Conservation (phyloP, 1,284 basidiomycete species). For the Afroboletus lepidellus region DNA sequence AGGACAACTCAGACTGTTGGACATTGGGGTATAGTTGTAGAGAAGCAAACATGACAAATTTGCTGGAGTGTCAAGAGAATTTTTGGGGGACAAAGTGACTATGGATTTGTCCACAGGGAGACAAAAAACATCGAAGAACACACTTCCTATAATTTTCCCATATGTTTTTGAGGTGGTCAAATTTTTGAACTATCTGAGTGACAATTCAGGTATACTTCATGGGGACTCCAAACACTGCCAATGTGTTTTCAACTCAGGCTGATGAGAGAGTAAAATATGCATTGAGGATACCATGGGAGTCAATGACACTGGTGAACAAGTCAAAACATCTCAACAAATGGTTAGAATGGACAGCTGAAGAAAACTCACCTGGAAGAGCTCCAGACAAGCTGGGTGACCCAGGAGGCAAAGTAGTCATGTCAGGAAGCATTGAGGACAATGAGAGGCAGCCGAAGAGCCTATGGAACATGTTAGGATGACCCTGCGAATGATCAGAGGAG, state of each 20-base stretch:
- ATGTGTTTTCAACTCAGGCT: too few species aligned
- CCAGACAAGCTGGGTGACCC: not conserved
- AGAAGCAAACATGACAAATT: not conserved
- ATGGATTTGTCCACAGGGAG: not conserved
- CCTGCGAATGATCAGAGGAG: not conserved
- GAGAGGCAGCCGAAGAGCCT: not conserved
- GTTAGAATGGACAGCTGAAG: not conserved
- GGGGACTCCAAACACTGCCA: too few species aligned
- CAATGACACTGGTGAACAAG: not conserved
- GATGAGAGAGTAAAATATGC: too few species aligned
- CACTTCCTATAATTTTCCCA: not conserved
- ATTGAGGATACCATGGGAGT: not conserved
- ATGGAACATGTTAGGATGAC: not conserved
- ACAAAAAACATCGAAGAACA: not conserved
- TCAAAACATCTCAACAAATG: not conserved
- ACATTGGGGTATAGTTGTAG: too few species aligned
- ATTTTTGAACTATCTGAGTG: too few species aligned
- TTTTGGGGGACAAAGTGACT: not conserved
- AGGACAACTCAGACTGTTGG: too few species aligned
- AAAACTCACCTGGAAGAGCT: not conserved
- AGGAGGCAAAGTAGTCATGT: not conserved
- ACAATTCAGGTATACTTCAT: too few species aligned
- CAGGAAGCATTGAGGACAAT: not conserved
- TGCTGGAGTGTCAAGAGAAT: not conserved
- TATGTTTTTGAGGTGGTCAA: not conserved